phyloP scores from a whole-genome alignment of 345 rosid genomes.

The Sisymbrium altissimum region DNA sequence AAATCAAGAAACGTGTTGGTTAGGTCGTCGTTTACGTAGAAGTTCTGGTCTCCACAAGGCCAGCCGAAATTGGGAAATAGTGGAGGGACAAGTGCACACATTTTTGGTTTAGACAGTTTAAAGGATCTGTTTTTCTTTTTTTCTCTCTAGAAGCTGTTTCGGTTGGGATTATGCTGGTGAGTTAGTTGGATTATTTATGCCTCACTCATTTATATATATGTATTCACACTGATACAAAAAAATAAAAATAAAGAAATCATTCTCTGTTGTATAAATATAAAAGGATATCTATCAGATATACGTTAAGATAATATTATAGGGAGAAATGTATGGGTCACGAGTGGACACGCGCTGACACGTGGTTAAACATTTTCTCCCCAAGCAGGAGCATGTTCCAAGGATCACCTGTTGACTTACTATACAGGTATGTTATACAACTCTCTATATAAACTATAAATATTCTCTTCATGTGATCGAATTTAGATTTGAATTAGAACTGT shows the following conservation, averaged over 20 bases:
- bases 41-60: conserved; percentile 20
- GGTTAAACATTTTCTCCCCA: conserved; percentile 23
- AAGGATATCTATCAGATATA: background rate
- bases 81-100: conserved; percentile 35
- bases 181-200: conserved; percentile 23
- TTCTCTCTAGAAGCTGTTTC: conserved; percentile 4
- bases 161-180: conserved; percentile 22
- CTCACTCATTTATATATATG: background rate
- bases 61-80: conserved; percentile 13
- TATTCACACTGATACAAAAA: background rate
- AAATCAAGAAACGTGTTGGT: conserved; percentile 23
- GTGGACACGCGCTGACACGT: conserved; percentile 25
- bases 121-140: background rate
- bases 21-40: background rate
- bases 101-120: conserved; percentile 1
- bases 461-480: too few relatives aligned
- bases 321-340: background rate
- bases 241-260: background rate
- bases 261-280: background rate
- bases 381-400: conserved; percentile 7
- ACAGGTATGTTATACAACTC: background rate
- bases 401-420: conserved; percentile 11
- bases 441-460: background rate
- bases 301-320: background rate
- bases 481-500: too few relatives aligned